A percentile compares a stretch with the other conserved stretches of the same genome.
Conservation (phyloP, 805 yeast species). For the Saturnispora quitensis region DNA sequence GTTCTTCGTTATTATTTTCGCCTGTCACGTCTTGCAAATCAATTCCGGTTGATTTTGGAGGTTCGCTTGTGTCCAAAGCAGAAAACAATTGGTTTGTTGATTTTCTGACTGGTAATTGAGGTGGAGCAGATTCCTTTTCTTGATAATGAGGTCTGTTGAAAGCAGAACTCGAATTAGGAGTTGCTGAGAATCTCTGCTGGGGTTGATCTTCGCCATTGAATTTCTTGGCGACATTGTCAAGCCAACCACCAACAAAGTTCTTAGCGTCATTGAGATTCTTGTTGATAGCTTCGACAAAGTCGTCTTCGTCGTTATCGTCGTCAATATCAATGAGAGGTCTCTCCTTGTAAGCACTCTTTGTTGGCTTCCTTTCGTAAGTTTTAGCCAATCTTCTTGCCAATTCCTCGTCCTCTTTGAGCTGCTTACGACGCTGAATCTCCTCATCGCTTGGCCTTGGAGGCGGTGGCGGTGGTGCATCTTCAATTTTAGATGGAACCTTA, state of each 20-base stretch:
- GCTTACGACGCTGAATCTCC: constrained; percentile 25
- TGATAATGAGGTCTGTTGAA: not conserved
- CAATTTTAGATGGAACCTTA: constrained; percentile 31
- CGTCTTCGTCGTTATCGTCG: constrained; percentile 32
- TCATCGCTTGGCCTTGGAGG: constrained; percentile 28
- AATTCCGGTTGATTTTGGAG: not conserved
- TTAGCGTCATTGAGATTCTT: constrained; percentile 79
- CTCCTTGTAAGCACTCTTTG: not conserved
- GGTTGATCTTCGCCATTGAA: constrained; percentile 18
- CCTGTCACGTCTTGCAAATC: constrained; percentile 4
- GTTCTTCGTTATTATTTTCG: not conserved
- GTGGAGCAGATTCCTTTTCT: constrained; percentile 1
- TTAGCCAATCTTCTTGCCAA: constrained; percentile 75
- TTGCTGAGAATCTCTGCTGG: not conserved
- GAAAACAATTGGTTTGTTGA: constrained; percentile 13
- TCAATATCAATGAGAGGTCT: constrained; percentile 10
- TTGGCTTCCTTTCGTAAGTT: constrained; percentile 32
- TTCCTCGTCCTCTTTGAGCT: constrained; percentile 50
- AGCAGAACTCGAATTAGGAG: not conserved
- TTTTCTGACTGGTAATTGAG: constrained; percentile 6
- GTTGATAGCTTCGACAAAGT: constrained; percentile 50
- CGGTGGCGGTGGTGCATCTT: constrained; percentile 16
- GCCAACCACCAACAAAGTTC: constrained; percentile 69
- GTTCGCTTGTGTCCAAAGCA: not conserved
- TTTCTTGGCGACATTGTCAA: constrained; percentile 54